These are phyloP conservation scores for Mucor indicus DNA, from an alignment of 371 early-diverging fungal species.

Conservation along the genomic window DNA sequence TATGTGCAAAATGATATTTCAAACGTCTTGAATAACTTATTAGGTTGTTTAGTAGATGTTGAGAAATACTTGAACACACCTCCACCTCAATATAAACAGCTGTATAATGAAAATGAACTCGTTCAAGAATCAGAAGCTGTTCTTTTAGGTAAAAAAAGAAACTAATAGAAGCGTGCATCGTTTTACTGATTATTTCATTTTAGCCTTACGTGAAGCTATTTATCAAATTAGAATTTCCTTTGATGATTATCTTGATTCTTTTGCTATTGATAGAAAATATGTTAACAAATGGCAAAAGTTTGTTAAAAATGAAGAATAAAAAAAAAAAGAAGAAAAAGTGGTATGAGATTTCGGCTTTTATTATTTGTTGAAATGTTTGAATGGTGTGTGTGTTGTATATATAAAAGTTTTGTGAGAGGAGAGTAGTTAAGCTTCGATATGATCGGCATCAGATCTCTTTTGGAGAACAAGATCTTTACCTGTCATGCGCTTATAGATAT, in stretches of 20 bases:
- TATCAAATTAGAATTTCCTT: conserved; percentile 49
- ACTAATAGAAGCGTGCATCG: neutral
- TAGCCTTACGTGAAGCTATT: conserved; percentile 51
- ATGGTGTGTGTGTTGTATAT: too few species aligned
- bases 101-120: conserved; percentile 13
- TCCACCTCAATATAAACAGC: conserved; percentile 22
- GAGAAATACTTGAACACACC: conserved; percentile 34
- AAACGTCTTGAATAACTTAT: conserved; percentile 42
- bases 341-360: too few species aligned
- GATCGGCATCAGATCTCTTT: conserved; percentile 54
- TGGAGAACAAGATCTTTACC: conserved; percentile 83
- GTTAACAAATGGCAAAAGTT: too few species aligned
- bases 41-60: conserved; percentile 37
- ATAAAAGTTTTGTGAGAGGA: too few species aligned
- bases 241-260: conserved; percentile 30
- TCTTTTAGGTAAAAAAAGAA: conserved; percentile 18
- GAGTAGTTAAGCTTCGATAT: conserved; percentile 30
- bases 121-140: conserved; percentile 26
- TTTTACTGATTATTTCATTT: neutral
- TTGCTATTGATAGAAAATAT: conserved; percentile 36
- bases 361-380: too few species aligned
- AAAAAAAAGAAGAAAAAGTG: too few species aligned
- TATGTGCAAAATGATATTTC: conserved; percentile 55
- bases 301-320: too few species aligned
- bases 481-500: conserved; percentile 87